These are phyloP conservation scores for Pleurotus citrinopileatus DNA, from an alignment of 768 basidiomycete species.

Conservation along the genomic window DNA sequence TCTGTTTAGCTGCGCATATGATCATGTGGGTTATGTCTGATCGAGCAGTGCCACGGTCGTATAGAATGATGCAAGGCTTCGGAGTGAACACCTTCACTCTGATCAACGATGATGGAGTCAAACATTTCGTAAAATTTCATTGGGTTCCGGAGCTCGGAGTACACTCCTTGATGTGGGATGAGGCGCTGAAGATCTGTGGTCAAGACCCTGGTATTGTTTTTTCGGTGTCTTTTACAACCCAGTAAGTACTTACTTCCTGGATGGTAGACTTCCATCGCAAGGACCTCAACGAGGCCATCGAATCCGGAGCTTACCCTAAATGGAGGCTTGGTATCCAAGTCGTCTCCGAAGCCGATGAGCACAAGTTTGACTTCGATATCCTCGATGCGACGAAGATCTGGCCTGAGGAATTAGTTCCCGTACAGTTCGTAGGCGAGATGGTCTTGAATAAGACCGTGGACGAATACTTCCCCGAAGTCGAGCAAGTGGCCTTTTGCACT, in stretches of 20 bases:
- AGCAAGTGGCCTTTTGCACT: slow-evolving; percentile 90
- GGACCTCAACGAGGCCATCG: slow-evolving; percentile 82
- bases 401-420: slow-evolving; percentile 78
- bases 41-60: slow-evolving; percentile 79
- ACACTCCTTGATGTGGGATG: slow-evolving; percentile 86
- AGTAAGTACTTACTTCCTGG: background rate
- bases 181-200: slow-evolving; percentile 77
- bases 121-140: slow-evolving; percentile 88
- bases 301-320: slow-evolving; percentile 64
- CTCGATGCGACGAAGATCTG: slow-evolving; percentile 86
- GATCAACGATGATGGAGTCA: slow-evolving; percentile 60
- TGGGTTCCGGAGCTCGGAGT: slow-evolving; percentile 80
- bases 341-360: slow-evolving; percentile 68
- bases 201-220: slow-evolving; percentile 68
- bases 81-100: slow-evolving; percentile 86
- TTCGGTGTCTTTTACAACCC: background rate
- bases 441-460: slow-evolving; percentile 60
- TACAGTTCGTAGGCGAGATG: slow-evolving; percentile 76
- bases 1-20: slow-evolving; percentile 58
- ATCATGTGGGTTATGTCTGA: slow-evolving; percentile 87
- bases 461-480: slow-evolving; percentile 84
- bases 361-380: slow-evolving; percentile 85
- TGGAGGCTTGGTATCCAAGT: slow-evolving; percentile 80
- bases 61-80: slow-evolving; percentile 87
- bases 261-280: slow-evolving; percentile 77